A percentile compares a stretch with the other conserved stretches of the same genome.
phyloP scores from a whole-genome alignment of 2,329 filamentous ascomycete species.

The Ilyonectria robusta region DNA sequence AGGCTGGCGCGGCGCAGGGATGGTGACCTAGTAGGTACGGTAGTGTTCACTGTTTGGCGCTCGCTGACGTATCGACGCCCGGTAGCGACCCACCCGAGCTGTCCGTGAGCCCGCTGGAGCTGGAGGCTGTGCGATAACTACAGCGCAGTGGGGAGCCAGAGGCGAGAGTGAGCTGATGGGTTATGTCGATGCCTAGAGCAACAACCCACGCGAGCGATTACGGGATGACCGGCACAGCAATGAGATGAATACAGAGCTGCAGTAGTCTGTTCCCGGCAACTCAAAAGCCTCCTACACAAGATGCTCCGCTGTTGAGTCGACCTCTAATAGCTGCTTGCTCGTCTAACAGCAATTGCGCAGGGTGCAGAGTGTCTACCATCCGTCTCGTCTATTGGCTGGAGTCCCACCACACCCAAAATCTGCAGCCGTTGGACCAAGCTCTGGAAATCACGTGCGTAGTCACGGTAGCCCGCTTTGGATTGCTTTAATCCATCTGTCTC shows the following conservation, averaged over 20 bases:
- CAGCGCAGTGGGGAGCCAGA: background rate
- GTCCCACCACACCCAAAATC: background rate
- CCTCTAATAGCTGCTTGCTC: background rate
- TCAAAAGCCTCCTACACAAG: background rate
- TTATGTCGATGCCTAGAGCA: constrained; percentile 12
- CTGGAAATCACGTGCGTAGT: constrained; percentile 39
- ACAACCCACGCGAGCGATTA: background rate
- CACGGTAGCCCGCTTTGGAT: constrained; percentile 35
- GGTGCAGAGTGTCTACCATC: background rate
- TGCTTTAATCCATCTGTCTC: constrained; percentile 40
- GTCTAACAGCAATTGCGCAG: background rate
- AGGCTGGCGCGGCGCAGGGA: constrained; percentile 42
- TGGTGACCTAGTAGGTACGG: constrained; percentile 38
- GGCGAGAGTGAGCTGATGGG: constrained; percentile 12
- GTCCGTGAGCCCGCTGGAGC: constrained; percentile 14
- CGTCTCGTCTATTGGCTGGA: background rate
- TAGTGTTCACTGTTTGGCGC: constrained; percentile 31
- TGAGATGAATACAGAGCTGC: background rate
- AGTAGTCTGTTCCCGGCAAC: background rate
- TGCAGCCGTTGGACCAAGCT: background rate
- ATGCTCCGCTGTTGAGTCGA: background rate
- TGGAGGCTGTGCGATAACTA: constrained; percentile 1
- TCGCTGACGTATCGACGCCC: constrained; percentile 54
- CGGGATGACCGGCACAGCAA: background rate
- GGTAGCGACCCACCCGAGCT: constrained; percentile 46